Evolutionary conservation across 768 basidiomycete species (phyloP), one percentile per base, ranked within the genome.

Genomic region (Postia placenta): DNA sequence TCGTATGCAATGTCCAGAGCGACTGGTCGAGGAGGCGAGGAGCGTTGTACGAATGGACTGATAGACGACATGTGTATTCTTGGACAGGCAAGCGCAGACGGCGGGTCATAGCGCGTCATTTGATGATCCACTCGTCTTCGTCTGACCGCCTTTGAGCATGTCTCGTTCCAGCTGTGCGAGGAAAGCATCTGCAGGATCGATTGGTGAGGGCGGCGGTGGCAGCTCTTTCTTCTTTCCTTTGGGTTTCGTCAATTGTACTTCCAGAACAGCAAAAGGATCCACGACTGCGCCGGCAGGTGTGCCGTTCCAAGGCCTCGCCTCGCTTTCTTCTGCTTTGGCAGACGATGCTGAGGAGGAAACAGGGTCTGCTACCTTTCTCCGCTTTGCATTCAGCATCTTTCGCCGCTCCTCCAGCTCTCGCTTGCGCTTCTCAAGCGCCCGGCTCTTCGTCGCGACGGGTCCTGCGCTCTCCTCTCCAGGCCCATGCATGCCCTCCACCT

Each of bases 371-470:
- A 69, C 57, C 65, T 87, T 90, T 57, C 72, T 72, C 53, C 85
- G 73, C 65, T 87, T 87, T 22, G 82, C 83, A 39, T 85, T 83
- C 20, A 89, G 55, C 52, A 79, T 33, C 56, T 67, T 66, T 26
- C 71, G 66, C 50, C 87, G 69, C 58, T 87, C 84, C 60, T 87
- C 87, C 1, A 87, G 56, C 49, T 88, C 84, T 50, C 82, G 70
- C 63, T 85, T 86, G 58, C 86, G 71, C 67, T 88, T 89, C 65
- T 84, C 82, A 72, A 78, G 71, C 17, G 81, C 80, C 48, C 80
- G 68, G 59, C 82, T 84, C 58, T 66, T 69, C 37, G 47, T 47
- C 6, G 49, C 30, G 14, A 22, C 51, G 2, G 44, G 50, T 11
- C 42, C 48, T 19, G 44, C 64, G 25, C 37, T 42, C 38, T 50